Base-by-base conservation (phyloP, 2,329 filamentous ascomycete species). In the Nothophaeocryptopus gaeumannii region DNA sequence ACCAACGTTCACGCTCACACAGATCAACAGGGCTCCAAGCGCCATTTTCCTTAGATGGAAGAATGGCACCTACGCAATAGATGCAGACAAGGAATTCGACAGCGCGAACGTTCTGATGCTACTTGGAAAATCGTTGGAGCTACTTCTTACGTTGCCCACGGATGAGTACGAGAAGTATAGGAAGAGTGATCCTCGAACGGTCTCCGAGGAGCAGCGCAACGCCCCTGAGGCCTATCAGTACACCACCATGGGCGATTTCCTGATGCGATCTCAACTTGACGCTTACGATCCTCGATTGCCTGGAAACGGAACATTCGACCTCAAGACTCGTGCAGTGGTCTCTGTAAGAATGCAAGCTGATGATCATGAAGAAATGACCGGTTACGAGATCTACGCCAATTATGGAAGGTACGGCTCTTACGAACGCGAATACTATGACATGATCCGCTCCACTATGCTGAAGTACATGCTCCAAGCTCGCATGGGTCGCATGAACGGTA, bases 401-500 rank as follows among this genome's bases (percentile, higher is more conserved):
- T 82, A 83, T 45, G 95, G 95, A 12, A 77, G 84, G 50, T 99
- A 81, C 77, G 86, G 95, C 67, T 97, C 92, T 0, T 99, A 86
- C 67, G 93, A 99, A 72, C 84, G 91, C 51, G 95, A 99, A 64
- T 96, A 93, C 68, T 95, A 86, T 67, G 93, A 99, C 69, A 95
- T 99, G 90, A 92, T 95, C 52, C 82, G 95, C 45, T 82, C 91
- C 1, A 93, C 92, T 0, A 92, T 99, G 72, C 75, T 99, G 47
- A 99, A 99, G 66, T 99, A 99, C 69, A 96, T 91, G 8, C 77
- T 99, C 29, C 93, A 99, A 71, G 95, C 92, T 26, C 88, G 93
- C 38, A 95, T 99, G 82, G 93, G 95, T 13, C 84, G 91, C 42
- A 99, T 99, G 95, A 92, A 99, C 66, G 93, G 93, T 46, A 96